Base-by-base conservation (phyloP, 768 basidiomycete species). In the Chiua virens region DNA sequence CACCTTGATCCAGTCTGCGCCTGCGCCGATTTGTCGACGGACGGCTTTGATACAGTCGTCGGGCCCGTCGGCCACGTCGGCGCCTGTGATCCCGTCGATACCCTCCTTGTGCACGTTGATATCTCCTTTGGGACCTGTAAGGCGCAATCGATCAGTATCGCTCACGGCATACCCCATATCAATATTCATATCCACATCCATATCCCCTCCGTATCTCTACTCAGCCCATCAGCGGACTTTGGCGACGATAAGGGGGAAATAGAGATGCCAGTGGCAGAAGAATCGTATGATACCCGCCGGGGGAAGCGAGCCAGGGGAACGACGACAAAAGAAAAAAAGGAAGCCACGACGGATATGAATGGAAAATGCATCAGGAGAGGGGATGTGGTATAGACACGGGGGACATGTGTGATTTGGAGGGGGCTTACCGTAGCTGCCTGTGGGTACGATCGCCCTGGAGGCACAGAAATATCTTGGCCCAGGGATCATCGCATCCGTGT, bases 1-100 rank as follows among this genome's bases (percentile, higher is more conserved):
- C 52, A 80, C 79, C 76, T 86, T 85, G 56, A 87, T 82, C 80
- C 79, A 83, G 65, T 86, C 85, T 5, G 84, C 79, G 8, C 83
- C 83, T 14, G 80, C 78, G 27, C 83, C 83, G 48, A 86, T 75
- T 55, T 86, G 85, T 51, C 73, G 74, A 23, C 83, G 72, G 6
- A 84, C 80, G 13, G 77, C 82, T 52, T 73, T 74, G 36, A 78
- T 61, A 57, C 84, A 82, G 30, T 73, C 80, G 28, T 76, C 78
- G 21, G 74, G 66, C 1, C 84, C 85, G 54, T 86, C 83, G 1
- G 76, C 83, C 4, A 75, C 73, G 50, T 83, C 79, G 9, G 82
- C 81, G 7, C 85, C 81, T 5, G 72, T 77, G 35, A 81, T 70
- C 2, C 80, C 78, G 54, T 86, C 80, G 8, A 83, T 69, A 8